phyloP scores from a whole-genome alignment of 2,329 filamentous ascomycete species.

The Sclerotinia trifoliorum region DNA sequence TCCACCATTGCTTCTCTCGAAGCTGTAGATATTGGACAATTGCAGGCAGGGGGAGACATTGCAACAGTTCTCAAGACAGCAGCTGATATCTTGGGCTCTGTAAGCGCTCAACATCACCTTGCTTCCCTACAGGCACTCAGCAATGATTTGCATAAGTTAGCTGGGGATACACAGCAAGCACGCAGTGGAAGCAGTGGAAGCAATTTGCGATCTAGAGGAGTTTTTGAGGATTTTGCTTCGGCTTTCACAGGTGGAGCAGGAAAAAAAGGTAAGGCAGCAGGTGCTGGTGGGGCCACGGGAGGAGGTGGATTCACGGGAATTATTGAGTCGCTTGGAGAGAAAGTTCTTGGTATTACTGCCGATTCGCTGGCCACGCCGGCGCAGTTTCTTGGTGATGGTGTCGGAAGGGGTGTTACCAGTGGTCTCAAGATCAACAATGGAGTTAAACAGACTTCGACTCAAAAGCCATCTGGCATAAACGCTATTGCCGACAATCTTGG shows the following conservation, averaged over 20 bases:
- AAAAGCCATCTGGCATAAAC: conserved; percentile 16
- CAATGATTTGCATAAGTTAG: conserved; percentile 19
- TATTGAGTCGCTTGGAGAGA: neutral
- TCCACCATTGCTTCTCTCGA: conserved; percentile 3
- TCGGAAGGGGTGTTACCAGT: conserved; percentile 17
- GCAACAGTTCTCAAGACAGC: conserved; percentile 4
- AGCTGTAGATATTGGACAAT: neutral
- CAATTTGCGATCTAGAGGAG: neutral
- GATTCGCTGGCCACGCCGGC: conserved; percentile 13
- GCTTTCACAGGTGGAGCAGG: neutral
- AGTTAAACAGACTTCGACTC: conserved; percentile 14
- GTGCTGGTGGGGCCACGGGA: neutral
- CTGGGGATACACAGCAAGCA: conserved; percentile 4
- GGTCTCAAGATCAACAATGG: conserved; percentile 20
- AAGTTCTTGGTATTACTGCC: conserved; percentile 1
- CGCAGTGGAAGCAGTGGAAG: neutral
- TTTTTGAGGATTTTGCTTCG: conserved; percentile 1
- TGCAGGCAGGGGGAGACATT: conserved; percentile 5
- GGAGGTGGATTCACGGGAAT: conserved; percentile 8
- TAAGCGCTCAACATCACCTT: conserved; percentile 12
- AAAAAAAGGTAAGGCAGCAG: neutral
- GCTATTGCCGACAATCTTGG: conserved; percentile 14
- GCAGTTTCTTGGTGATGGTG: conserved; percentile 16
- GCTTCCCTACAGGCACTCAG: conserved; percentile 14
- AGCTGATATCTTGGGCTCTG: conserved; percentile 12